Evolutionary conservation across 768 basidiomycete genomes (phyloP).

Genomic region (Paxillus involutus): DNA sequence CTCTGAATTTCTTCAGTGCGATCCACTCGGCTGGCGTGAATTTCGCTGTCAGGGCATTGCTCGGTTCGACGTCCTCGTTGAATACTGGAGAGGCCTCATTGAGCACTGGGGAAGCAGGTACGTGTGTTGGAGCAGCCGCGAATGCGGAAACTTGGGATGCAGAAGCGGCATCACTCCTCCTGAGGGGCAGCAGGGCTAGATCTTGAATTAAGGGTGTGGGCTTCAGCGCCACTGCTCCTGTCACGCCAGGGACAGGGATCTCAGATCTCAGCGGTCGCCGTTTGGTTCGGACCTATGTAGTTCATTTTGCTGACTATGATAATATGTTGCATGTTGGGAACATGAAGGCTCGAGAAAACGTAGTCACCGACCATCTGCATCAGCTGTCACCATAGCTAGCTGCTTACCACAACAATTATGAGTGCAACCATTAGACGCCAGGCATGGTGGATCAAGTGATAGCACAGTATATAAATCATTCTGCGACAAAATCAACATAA

Average conservation of each 20-base stretch:
- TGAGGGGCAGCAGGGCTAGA: conserved; percentile 6
- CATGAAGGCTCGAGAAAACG: too few relatives aligned
- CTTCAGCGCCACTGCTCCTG: too few relatives aligned
- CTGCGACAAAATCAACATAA: neutral
- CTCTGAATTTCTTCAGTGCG: conserved; percentile 67
- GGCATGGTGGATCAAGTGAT: neutral
- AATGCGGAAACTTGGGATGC: neutral
- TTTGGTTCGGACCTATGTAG: neutral
- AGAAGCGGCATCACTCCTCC: conserved; percentile 1
- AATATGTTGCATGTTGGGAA: too few relatives aligned
- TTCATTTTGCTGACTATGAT: neutral
- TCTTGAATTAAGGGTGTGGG: neutral
- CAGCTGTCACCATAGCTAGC: too few relatives aligned
- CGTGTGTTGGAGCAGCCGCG: neutral
- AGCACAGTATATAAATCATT: neutral
- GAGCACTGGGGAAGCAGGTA: neutral
- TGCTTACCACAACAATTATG: too few relatives aligned
- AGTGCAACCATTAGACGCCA: too few relatives aligned
- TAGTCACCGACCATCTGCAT: too few relatives aligned
- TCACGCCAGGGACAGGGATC: neutral
- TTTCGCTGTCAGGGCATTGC: conserved; percentile 65
- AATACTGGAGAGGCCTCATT: conserved; percentile 9
- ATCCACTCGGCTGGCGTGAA: conserved; percentile 76
- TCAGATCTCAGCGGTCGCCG: conserved; percentile 2
- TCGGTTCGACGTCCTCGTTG: conserved; percentile 47